Evolutionary conservation across 179 eudicot genomes (phyloP).

Genomic region (Carnegiea gigantea): DNA sequence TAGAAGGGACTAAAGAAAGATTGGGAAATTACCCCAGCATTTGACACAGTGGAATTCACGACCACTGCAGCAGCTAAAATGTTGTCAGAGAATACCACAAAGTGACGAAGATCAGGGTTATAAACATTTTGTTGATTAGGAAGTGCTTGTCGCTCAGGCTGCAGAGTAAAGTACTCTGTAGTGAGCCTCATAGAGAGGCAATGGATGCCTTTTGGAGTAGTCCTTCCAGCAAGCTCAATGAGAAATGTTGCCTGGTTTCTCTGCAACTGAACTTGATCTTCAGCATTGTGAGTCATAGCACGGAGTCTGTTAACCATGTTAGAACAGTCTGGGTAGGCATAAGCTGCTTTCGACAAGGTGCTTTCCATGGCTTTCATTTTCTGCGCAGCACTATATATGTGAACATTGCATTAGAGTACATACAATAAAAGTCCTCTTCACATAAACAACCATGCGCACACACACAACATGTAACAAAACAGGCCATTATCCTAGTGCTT

Average conservation of each 20-base stretch:
- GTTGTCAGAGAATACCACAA: conserved; percentile 90
- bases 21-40: conserved; percentile 49
- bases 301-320: conserved; percentile 77
- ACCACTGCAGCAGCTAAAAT: conserved; percentile 86
- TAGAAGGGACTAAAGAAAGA: background rate
- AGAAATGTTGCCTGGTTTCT: conserved; percentile 67
- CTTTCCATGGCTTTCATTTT: conserved; percentile 69
- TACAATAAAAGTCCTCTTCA: too few relatives aligned
- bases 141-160: conserved; percentile 53
- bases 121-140: conserved; percentile 55
- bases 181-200: conserved; percentile 98
- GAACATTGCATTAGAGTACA: conserved; percentile 7
- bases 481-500: background rate
- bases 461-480: too few relatives aligned
- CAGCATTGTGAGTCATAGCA: conserved; percentile 83
- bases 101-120: conserved; percentile 62
- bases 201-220: conserved; percentile 95
- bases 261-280: conserved; percentile 69
- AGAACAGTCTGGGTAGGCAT: conserved; percentile 70
- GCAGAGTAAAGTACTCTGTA: conserved; percentile 65
- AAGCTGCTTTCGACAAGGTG: conserved; percentile 71
- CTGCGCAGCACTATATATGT: conserved; percentile 54
- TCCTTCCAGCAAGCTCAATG: conserved; percentile 84
- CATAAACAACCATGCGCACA: too few relatives aligned
- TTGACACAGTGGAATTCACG: conserved; percentile 78